Conservation (phyloP, 805 yeast species). For the Starmerella apicola region DNA sequence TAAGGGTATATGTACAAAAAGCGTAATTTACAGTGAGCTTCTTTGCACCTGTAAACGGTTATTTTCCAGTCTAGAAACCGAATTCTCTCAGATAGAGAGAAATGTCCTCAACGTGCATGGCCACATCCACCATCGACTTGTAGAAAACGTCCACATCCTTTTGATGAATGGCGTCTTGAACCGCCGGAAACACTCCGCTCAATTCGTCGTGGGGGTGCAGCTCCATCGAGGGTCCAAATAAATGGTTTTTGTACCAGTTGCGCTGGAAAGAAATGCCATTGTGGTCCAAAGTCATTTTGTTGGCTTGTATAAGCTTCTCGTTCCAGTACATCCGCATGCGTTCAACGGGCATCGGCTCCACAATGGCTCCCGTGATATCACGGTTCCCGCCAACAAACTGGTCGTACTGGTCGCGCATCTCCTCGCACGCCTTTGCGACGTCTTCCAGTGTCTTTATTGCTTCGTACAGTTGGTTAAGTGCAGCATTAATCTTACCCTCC, state of each 20-base stretch:
- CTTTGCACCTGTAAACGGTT: background rate
- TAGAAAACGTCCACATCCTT: slow-evolving; percentile 45
- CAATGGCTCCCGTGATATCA: slow-evolving; percentile 26
- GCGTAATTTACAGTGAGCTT: too few relatives aligned
- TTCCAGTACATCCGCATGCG: slow-evolving; percentile 75
- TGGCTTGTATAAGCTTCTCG: slow-evolving; percentile 45
- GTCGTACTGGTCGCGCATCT: slow-evolving; percentile 55
- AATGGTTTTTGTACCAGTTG: slow-evolving; percentile 51
- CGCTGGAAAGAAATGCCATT: slow-evolving; percentile 37
- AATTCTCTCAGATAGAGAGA: slow-evolving; percentile 5
- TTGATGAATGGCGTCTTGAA: slow-evolving; percentile 51
- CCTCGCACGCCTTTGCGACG: slow-evolving; percentile 37
- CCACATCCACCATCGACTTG: slow-evolving; percentile 16
- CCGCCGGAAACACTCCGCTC: slow-evolving; percentile 62
- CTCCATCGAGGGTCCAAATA: slow-evolving; percentile 57
- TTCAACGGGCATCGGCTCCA: slow-evolving; percentile 58
- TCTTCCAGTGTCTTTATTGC: slow-evolving; percentile 32
- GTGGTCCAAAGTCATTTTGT: slow-evolving; percentile 38
- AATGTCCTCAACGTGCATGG: slow-evolving; percentile 15
- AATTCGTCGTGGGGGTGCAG: slow-evolving; percentile 38
- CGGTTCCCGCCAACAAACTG: slow-evolving; percentile 30
- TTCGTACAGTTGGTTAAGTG: slow-evolving; percentile 20
- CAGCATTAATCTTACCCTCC: slow-evolving; percentile 17
- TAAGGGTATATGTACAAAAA: too few relatives aligned
- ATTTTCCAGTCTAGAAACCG: background rate